phyloP scores from a whole-genome alignment of 148 eudicot genomes.

The Fagopyrum tataricum region DNA sequence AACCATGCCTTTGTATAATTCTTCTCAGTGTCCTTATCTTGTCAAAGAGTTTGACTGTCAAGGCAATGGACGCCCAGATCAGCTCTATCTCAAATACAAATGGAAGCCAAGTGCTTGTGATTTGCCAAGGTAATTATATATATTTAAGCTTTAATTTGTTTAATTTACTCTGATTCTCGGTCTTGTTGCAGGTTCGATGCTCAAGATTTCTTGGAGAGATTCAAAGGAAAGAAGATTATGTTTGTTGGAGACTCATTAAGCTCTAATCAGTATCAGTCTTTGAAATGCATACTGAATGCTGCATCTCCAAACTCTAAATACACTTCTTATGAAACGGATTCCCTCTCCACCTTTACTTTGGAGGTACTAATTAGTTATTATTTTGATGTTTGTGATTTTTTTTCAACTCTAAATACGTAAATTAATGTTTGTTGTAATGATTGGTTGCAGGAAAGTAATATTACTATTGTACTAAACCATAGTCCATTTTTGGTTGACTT shows the following conservation, averaged over 20 bases:
- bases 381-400: not conserved
- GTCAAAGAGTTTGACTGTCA: slow-evolving; percentile 17
- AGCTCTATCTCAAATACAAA: slow-evolving; percentile 16
- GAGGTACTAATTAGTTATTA: not conserved
- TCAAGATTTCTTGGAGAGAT: slow-evolving; percentile 10
- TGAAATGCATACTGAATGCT: slow-evolving; percentile 11
- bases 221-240: slow-evolving; percentile 16
- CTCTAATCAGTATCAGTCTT: slow-evolving; percentile 1
- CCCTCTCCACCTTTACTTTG: not conserved
- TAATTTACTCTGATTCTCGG: not conserved
- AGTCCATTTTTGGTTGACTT: slow-evolving; percentile 43
- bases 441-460: slow-evolving; percentile 10
- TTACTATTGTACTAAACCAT: slow-evolving; percentile 10
- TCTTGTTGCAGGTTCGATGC: not conserved
- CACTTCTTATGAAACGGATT: not conserved
- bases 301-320: slow-evolving; percentile 4
- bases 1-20: slow-evolving; percentile 21
- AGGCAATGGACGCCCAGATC: slow-evolving; percentile 20
- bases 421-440: not conserved
- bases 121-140: slow-evolving; percentile 5
- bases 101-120: slow-evolving; percentile 20
- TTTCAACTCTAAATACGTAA: not conserved
- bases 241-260: slow-evolving; percentile 13
- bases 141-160: not conserved
- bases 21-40: slow-evolving; percentile 1